Conservation (phyloP, 2,329 filamentous ascomycete genomes). For the Sporothrix brasiliensis region DNA sequence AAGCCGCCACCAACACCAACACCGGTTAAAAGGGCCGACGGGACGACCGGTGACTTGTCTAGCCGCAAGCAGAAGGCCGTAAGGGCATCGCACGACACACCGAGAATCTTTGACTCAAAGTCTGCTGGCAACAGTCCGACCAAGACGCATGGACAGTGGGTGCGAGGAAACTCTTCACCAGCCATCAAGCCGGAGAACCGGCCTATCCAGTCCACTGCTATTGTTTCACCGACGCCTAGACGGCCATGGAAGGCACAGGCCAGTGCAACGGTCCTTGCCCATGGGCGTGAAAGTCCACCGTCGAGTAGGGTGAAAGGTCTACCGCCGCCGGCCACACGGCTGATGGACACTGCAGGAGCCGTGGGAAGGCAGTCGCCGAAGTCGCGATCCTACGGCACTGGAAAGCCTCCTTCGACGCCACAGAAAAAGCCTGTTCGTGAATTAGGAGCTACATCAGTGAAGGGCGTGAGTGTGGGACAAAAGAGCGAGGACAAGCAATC, state of each 20-base stretch:
- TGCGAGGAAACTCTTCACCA: not conserved
- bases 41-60: not conserved
- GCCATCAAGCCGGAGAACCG: not conserved
- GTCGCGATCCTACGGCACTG: not conserved
- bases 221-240: constrained; percentile 6
- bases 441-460: not conserved
- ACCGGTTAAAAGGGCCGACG: not conserved
- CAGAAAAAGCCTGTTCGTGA: not conserved
- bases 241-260: constrained; percentile 17
- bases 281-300: not conserved
- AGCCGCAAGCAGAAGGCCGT: not conserved
- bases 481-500: constrained; percentile 10
- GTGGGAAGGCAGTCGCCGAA: not conserved
- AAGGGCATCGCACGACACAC: not conserved
- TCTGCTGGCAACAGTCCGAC: not conserved
- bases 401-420: not conserved
- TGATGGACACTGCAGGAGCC: not conserved
- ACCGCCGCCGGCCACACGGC: not conserved
- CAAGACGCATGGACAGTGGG: not conserved
- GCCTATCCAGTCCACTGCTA: not conserved
- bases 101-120: not conserved
- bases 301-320: not conserved
- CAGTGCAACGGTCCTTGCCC: not conserved
- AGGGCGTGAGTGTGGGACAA: not conserved
- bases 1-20: constrained; percentile 10